Conservation (phyloP, 805 yeast genomes). For the Cyberlindnera amylophila region DNA sequence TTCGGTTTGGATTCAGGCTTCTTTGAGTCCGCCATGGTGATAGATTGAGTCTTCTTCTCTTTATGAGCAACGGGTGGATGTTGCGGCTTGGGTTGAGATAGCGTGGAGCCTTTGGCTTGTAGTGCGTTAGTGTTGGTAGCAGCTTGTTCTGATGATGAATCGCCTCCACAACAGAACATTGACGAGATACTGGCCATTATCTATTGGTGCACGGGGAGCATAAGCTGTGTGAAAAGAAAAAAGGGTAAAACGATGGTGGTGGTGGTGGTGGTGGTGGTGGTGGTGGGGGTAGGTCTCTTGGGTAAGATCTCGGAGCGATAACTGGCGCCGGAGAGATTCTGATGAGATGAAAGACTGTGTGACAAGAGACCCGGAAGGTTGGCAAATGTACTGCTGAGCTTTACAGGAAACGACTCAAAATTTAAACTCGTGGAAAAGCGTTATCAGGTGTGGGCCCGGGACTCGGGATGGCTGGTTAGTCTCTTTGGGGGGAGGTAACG, state of each 20-base stretch:
- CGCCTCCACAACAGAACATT: conserved; percentile 12
- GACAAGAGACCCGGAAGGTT: too few relatives aligned
- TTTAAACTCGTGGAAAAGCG: too few relatives aligned
- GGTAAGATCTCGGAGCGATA: too few relatives aligned
- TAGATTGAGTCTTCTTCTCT: background rate
- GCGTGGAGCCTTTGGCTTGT: background rate
- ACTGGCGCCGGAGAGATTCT: too few relatives aligned
- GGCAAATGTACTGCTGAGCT: too few relatives aligned
- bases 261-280: background rate
- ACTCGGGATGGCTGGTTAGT: too few relatives aligned
- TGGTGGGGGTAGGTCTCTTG: too few relatives aligned
- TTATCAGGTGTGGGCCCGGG: too few relatives aligned
- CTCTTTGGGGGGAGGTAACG: too few relatives aligned
- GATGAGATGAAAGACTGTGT: too few relatives aligned
- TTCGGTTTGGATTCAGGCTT: background rate
- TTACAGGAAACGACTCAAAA: too few relatives aligned
- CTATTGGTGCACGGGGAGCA: background rate
- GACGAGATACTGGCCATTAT: conserved; percentile 2
- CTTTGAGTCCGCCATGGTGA: too few relatives aligned
- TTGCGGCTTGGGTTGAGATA: background rate
- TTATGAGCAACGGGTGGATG: background rate
- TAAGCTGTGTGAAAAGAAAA: background rate
- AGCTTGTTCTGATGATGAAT: background rate
- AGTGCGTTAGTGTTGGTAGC: background rate
- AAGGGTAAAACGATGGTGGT: background rate